Percentiles rank a stretch among this genome's conserved stretches.
These are phyloP conservation scores for Oryza officinalis DNA, from an alignment of 176 grass and related monocot genomes.

Conservation along the genomic window DNA sequence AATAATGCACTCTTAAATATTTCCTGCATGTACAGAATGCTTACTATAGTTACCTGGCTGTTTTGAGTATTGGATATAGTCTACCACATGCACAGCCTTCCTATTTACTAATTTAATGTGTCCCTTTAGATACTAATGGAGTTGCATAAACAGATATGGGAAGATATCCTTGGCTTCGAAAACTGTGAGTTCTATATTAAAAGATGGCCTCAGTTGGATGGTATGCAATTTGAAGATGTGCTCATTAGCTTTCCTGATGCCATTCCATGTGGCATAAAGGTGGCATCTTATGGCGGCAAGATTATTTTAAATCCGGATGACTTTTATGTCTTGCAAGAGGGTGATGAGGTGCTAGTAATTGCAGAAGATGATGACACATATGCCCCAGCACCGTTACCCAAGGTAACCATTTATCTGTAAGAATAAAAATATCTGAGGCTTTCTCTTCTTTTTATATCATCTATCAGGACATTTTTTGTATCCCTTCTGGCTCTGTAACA, in stretches of 20 bases:
- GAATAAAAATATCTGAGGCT: slow-evolving; percentile 8
- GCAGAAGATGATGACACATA: slow-evolving; percentile 84
- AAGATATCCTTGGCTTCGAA: slow-evolving; percentile 83
- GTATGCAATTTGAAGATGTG: slow-evolving; percentile 75
- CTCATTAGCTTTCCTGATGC: slow-evolving; percentile 85
- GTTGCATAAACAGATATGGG: slow-evolving; percentile 63
- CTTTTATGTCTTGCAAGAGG: slow-evolving; percentile 73
- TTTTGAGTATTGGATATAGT: neutral
- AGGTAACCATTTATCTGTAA: slow-evolving; percentile 39
- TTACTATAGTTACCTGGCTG: neutral
- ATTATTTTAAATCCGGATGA: slow-evolving; percentile 84
- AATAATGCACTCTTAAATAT: neutral
- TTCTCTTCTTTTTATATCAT: neutral
- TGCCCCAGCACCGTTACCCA: slow-evolving; percentile 53
- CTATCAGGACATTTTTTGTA: neutral
- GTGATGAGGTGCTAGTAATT: slow-evolving; percentile 81
- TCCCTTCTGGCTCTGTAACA: neutral
- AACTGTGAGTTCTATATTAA: slow-evolving; percentile 91
- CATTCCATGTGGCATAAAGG: slow-evolving; percentile 77
- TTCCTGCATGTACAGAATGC: neutral
- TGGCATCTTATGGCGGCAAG: slow-evolving; percentile 66
- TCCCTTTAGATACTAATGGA: slow-evolving; percentile 30
- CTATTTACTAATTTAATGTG: neutral
- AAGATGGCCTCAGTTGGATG: slow-evolving; percentile 73
- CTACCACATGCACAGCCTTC: neutral